Conservation (phyloP, 2,329 filamentous ascomycete species). For the Byssoonygena ceratinophila region DNA sequence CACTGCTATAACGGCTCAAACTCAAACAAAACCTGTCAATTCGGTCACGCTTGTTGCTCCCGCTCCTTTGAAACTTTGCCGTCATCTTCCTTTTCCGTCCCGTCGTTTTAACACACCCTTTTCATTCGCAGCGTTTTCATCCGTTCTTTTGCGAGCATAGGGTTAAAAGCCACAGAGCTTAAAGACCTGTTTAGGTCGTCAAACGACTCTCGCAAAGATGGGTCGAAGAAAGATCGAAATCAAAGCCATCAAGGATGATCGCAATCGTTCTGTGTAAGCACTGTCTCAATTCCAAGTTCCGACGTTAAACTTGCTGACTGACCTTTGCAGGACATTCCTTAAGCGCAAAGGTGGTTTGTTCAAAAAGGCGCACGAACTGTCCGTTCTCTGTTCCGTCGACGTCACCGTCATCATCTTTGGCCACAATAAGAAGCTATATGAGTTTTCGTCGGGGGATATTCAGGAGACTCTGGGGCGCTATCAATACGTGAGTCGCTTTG, state of each 20-base stretch:
- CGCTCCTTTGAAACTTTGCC: no score
- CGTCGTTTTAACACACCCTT: not conserved
- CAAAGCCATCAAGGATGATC: slow-evolving; percentile 97
- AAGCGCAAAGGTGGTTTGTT: slow-evolving; percentile 98
- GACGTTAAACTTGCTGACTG: not conserved
- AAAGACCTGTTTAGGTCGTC: slow-evolving; percentile 2
- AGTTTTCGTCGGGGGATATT: slow-evolving; percentile 93
- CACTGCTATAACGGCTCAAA: not conserved
- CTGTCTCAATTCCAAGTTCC: slow-evolving; percentile 3
- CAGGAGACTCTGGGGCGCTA: slow-evolving; percentile 79
- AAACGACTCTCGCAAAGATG: slow-evolving; percentile 47
- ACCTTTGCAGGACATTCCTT: slow-evolving; percentile 65
- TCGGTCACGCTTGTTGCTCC: no score
- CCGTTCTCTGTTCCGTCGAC: slow-evolving; percentile 94
- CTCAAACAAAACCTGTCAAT: no score
- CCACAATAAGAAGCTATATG: slow-evolving; percentile 97
- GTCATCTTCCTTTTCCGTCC: no score
- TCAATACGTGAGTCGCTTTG: slow-evolving; percentile 62
- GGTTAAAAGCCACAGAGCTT: not conserved
- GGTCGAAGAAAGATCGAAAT: slow-evolving; percentile 99
- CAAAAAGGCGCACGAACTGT: slow-evolving; percentile 98
- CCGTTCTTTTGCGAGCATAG: not conserved
- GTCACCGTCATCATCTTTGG: slow-evolving; percentile 98
- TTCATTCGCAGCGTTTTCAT: not conserved
- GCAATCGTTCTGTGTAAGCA: slow-evolving; percentile 91